Evolutionary conservation across 2,329 filamentous ascomycete species (phyloP), one percentile per base, ranked within the genome.

Genomic region (Sporothrix schenckii): DNA sequence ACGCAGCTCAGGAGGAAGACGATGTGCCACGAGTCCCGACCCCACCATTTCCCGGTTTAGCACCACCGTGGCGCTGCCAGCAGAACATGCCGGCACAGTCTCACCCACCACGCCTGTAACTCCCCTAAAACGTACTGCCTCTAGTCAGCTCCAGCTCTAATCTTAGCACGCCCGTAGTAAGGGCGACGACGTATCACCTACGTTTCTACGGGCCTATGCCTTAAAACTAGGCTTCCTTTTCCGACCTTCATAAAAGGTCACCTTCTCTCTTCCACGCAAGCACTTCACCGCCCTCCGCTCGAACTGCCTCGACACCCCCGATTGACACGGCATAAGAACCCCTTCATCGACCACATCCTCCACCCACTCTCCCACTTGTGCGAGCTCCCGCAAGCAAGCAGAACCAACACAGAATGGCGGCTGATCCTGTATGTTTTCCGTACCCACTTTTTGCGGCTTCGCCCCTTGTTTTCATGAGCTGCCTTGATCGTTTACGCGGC

Each of bases 351-450:
- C 60, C 30, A 34, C 61, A 30, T 44, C 61, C 30, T 66, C 49
- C 63, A 24, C 47, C 49, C 19, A 34, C 24, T 34, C 19, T 52
- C 19, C 44, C 63, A 39, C 21, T 24, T 27, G 6, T 44, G 13
- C 21, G 41, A 16, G 21, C n/a, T 44, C n/a, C 30, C 66, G 21
- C 47, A 60, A 34, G 41, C 52, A 47, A 49, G 49, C 24, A 65
- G 39, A 41, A 53, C 47, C 19, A n/a, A 47, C 11, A 21, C 34
- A 60, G 24, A 30, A 70, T 72, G 71, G 71, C 71, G 30, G 66
- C 71, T 65, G 69, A 72, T 68, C 66, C 71, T 39, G 71, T 72
- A 72, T 49, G 71, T 72, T 54, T 67, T 39, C 52, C 16, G 63
- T 66, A 60, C 60, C 71, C 68, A 70, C 70, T 70, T 72, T 52